A percentile compares a stretch with the other conserved stretches of the same genome.
Evolutionary conservation across 2,329 filamentous ascomycete genomes (phyloP).

Genomic region (Biscogniauxia marginata): DNA sequence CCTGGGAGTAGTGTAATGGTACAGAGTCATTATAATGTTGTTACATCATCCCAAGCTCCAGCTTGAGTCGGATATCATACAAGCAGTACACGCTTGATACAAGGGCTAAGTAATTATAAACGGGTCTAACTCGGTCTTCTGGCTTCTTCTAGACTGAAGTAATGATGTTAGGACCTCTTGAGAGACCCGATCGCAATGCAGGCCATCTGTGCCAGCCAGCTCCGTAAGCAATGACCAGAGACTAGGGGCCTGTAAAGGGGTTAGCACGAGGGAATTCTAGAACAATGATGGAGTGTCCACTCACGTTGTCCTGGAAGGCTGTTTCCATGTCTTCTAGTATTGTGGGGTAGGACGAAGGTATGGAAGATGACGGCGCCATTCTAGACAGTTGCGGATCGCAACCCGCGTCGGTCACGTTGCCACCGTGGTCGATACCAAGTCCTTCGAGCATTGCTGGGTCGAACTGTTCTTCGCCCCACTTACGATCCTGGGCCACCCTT

Average conservation of each 20-base stretch:
- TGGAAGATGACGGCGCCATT: not conserved
- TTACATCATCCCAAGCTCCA: not conserved
- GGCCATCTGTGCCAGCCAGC: slow-evolving; percentile 2
- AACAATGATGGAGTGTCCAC: not conserved
- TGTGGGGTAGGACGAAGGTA: not conserved
- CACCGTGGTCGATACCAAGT: not conserved
- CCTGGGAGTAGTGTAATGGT: not conserved
- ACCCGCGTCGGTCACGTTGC: not conserved
- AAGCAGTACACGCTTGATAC: not conserved
- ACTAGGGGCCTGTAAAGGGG: not conserved
- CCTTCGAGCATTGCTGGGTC: not conserved
- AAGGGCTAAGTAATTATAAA: not conserved
- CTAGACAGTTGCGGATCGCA: not conserved
- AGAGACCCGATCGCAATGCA: slow-evolving; percentile 5
- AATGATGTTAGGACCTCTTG: slow-evolving; percentile 1
- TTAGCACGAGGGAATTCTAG: not conserved
- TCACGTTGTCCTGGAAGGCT: slow-evolving; percentile 1
- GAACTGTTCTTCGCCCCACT: not conserved
- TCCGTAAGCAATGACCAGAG: slow-evolving; percentile 5
- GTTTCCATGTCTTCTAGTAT: slow-evolving; percentile 1
- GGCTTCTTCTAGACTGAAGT: not conserved
- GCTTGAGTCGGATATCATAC: not conserved
- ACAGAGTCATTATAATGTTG: not conserved
- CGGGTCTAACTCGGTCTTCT: not conserved
- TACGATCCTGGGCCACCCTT: not conserved